Evolutionary conservation across 164 flowering plant species (phyloP).

Genomic region (Sextonia rubra): DNA sequence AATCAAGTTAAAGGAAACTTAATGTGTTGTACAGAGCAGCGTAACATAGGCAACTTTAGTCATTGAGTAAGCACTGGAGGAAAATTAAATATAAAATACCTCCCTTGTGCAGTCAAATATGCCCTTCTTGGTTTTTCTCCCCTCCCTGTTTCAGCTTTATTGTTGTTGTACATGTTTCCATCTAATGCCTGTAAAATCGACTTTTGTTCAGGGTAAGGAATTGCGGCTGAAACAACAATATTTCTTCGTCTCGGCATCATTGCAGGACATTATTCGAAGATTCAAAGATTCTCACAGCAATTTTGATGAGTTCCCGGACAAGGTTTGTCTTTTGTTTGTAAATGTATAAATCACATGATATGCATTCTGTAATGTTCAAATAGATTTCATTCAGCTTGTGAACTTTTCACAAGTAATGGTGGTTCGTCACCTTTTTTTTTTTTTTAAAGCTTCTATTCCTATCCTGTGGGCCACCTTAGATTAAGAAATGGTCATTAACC

Average conservation of each 20-base stretch:
- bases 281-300: constrained; percentile 42
- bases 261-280: constrained; percentile 59
- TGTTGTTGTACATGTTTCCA: neutral
- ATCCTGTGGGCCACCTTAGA: no score
- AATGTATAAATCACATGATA: neutral
- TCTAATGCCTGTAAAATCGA: neutral
- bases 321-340: constrained; percentile 26
- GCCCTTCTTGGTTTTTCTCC: no score
- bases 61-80: no score
- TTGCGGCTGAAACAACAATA: constrained; percentile 63
- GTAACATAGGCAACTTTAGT: no score
- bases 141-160: no score
- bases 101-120: no score
- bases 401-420: neutral
- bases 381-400: neutral
- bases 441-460: neutral
- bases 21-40: no score
- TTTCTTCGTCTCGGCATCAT: constrained; percentile 54
- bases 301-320: constrained; percentile 44
- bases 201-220: constrained; percentile 45
- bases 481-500: no score
- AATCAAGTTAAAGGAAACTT: no score
- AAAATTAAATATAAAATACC: no score
- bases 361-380: neutral
- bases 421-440: neutral